Evolutionary conservation across 768 basidiomycete species (phyloP), one percentile per base, ranked within the genome.

Genomic region (Botryobasidium botryosum): DNA sequence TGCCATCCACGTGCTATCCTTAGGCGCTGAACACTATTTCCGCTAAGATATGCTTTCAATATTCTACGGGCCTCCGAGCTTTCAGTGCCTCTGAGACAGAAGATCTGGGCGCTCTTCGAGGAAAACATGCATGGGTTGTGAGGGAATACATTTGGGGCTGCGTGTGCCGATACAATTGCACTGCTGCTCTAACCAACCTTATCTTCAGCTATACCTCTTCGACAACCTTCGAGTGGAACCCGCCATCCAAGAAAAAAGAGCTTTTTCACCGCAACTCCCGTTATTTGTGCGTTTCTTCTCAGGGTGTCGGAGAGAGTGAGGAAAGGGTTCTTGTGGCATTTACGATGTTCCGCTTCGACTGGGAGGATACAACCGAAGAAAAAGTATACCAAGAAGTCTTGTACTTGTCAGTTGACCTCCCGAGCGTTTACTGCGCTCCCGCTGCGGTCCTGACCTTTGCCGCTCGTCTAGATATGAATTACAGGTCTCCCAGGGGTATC

Each of bases 21-120:
- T n/a, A n/a, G n/a, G n/a, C n/a, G n/a, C n/a, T n/a, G n/a, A n/a
- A n/a, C n/a, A n/a, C n/a, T n/a, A n/a, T n/a, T 33, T 33, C 31
- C 31, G 31, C 17, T 17, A 8, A 33, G 17, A 43, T 40, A 45
- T 29, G 50, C 47, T 1, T 52, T 64, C 43, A 31, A 52, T 6
- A 36, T 58, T 35, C 49, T 51, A 28, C 48, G 50, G 13, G 51
- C 67, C 2, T 49, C 51, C 17, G 62, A 65, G 7, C 49, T 77
- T 26, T 46, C 56, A 23, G 51, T 58, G 3, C 49, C 52, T 12
- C 61, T 28, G 1, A 8, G 27, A 2, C 40, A 29, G 29, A 13
- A 24, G 6, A 29, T 53, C 10, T 55, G 49, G 46, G 37, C n/a
- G 0, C 43, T 57, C 1, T 57, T 55, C 39, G 48, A 50, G 21